Conservation (phyloP, 352 stramenopile species). For the Phytophthora rubi region DNA sequence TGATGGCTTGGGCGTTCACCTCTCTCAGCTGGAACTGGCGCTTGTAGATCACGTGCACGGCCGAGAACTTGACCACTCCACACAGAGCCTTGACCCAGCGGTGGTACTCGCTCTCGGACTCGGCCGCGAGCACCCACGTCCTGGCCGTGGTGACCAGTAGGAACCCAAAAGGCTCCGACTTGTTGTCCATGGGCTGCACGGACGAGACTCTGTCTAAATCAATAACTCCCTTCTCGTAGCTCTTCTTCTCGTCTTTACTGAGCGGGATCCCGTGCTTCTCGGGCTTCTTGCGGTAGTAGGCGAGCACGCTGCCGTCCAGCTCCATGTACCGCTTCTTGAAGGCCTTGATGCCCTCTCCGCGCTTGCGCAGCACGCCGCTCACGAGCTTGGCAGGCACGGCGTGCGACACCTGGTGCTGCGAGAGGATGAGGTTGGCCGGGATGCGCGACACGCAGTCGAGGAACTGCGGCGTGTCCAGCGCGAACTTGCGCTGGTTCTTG, state of each 20-base stretch:
- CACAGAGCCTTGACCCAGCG: conserved; percentile 85
- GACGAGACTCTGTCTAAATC: conserved; percentile 79
- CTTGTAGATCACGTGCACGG: conserved; percentile 81
- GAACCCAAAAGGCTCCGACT: conserved; percentile 67
- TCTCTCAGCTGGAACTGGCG: conserved; percentile 87
- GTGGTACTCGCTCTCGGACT: conserved; percentile 73
- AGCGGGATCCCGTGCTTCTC: conserved; percentile 75
- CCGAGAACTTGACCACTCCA: conserved; percentile 80
- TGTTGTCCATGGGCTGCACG: conserved; percentile 66
- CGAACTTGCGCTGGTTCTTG: conserved; percentile 64
- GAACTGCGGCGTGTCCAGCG: conserved; percentile 66
- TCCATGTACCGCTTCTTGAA: conserved; percentile 89
- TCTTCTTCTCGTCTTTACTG: conserved; percentile 71
- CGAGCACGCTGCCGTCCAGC: conserved; percentile 62
- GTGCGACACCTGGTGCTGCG: conserved; percentile 41
- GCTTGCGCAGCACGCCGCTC: conserved; percentile 70
- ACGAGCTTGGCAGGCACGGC: conserved; percentile 45
- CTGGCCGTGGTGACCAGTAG: conserved; percentile 73
- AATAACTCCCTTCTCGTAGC: conserved; percentile 63
- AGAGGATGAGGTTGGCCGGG: conserved; percentile 63
- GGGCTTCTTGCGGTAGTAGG: conserved; percentile 86
- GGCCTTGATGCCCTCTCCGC: conserved; percentile 71
- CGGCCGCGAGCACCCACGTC: conserved; percentile 75
- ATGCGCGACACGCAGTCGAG: conserved; percentile 80
- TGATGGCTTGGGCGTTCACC: conserved; percentile 84